Evolutionary conservation across 768 basidiomycete genomes (phyloP).

Genomic region (Naganishia kalamii): DNA sequence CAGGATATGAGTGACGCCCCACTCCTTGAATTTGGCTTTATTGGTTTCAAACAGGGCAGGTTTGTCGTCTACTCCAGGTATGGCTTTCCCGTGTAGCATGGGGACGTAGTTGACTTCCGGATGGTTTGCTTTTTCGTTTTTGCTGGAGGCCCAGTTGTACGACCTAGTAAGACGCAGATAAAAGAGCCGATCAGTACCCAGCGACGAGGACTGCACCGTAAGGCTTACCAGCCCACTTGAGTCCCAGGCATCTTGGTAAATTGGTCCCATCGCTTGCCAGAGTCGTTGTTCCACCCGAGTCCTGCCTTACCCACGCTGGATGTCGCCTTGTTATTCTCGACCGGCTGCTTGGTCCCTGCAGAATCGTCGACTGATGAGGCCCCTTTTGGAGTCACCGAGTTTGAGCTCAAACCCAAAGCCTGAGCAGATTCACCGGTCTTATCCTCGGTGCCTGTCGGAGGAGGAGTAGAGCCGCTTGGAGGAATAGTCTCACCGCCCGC

Average conservation of each 20-base stretch:
- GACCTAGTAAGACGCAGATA: not conserved
- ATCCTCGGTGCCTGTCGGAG: no score
- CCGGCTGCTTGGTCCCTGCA: not conserved
- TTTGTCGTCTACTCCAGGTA: not conserved
- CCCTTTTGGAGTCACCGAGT: no score
- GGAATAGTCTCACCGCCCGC: no score
- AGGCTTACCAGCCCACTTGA: slow-evolving; percentile 4
- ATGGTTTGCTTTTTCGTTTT: not conserved
- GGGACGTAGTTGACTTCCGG: not conserved
- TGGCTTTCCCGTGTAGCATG: not conserved
- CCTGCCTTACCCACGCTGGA: not conserved
- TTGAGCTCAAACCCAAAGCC: no score
- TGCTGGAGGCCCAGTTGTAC: not conserved
- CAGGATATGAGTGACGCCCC: slow-evolving; percentile 29
- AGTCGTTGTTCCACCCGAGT: not conserved
- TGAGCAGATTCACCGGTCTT: no score
- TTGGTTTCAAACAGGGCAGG: not conserved
- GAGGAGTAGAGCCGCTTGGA: no score
- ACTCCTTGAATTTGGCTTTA: slow-evolving; percentile 2
- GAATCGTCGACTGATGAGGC: no score
- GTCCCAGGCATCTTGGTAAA: not conserved
- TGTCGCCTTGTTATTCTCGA: not conserved
- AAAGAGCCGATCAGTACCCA: not conserved
- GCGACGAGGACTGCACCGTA: not conserved
- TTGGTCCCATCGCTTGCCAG: not conserved